Base-by-base conservation (phyloP, 768 basidiomycete genomes). In the Trametes punicea region DNA sequence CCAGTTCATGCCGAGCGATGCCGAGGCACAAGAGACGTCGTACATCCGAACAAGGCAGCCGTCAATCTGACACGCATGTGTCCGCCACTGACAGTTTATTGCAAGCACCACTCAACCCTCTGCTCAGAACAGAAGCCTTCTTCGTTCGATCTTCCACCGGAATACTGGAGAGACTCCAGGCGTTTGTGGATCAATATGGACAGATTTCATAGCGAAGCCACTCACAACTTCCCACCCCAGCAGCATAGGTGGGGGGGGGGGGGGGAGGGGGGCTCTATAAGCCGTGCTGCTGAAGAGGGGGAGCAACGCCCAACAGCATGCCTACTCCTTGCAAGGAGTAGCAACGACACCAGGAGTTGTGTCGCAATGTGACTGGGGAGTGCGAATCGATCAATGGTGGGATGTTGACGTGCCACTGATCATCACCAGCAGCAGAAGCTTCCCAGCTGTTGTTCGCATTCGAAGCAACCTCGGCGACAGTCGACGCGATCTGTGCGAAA, bases 81-180 rank as follows among this genome's bases (percentile, higher is more conserved):
- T 25, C 44, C 44, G 39, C 31, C 44, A 30, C 16, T 54, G 52
- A 54, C 52, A 46, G 52, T 46, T 54, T 46, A 46, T 54, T 54
- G 52, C 52, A 46, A 38, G 44, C 33, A 44, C 38, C 38, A n/a
- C 21, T 3, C 41, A n/a, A 18, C 25, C 4, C 13, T n/a, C 2
- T 21, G n/a, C 21, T 25, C 15, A n/a, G 20, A 21, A 9, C 20
- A 18, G 40, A 18, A 21, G 40, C 40, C 21, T 29, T n/a, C 45
- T 11, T 3, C 4, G 16, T 25, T 44, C 42, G 21, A 44, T 25
- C 42, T 44, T 46, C 45, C 36, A 29, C 48, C 48, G 31, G 31
- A n/a, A n/a, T n/a, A n/a, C n/a, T n/a, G n/a, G 31, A 31, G 31
- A 31, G 31, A 13, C 31, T 13, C 31, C 31, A 31, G 13, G 31